phyloP scores from a whole-genome alignment of 1,284 basidiomycete genomes.

The Ustilago loliicola region DNA sequence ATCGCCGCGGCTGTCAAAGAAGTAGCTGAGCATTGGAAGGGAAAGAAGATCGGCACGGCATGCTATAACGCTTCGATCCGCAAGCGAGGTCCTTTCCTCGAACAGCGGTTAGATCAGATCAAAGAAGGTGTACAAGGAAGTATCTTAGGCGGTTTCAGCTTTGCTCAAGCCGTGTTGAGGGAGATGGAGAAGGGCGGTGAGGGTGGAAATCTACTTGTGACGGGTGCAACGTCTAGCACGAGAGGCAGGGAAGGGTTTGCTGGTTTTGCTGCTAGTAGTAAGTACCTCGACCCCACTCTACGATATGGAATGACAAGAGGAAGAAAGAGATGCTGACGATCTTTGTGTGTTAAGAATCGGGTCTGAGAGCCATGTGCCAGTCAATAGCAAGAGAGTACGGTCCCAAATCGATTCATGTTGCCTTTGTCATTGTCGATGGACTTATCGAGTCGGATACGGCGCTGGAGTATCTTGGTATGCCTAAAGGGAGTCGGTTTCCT shows the following conservation, averaged over 20 bases:
- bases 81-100: constrained; percentile 50
- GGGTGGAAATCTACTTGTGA: constrained; percentile 57
- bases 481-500: constrained; percentile 48
- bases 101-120: constrained; percentile 39
- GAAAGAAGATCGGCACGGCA: constrained; percentile 52
- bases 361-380: constrained; percentile 54
- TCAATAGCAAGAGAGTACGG: constrained; percentile 57
- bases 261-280: constrained; percentile 57
- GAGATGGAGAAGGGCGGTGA: constrained; percentile 33
- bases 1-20: constrained; percentile 35
- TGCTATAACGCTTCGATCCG: constrained; percentile 60
- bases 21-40: constrained; percentile 40
- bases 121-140: constrained; percentile 50
- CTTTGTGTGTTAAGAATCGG: constrained; percentile 29
- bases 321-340: neutral
- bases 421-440: constrained; percentile 61
- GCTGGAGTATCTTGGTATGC: constrained; percentile 47
- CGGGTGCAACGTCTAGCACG: constrained; percentile 56
- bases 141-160: constrained; percentile 54
- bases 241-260: constrained; percentile 60
- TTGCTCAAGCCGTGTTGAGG: constrained; percentile 47
- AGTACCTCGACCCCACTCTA: neutral
- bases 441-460: constrained; percentile 58
- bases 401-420: constrained; percentile 52
- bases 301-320: neutral